Evolutionary conservation across 2,329 filamentous ascomycete genomes (phyloP).

Genomic region (Penicillium sp.): DNA sequence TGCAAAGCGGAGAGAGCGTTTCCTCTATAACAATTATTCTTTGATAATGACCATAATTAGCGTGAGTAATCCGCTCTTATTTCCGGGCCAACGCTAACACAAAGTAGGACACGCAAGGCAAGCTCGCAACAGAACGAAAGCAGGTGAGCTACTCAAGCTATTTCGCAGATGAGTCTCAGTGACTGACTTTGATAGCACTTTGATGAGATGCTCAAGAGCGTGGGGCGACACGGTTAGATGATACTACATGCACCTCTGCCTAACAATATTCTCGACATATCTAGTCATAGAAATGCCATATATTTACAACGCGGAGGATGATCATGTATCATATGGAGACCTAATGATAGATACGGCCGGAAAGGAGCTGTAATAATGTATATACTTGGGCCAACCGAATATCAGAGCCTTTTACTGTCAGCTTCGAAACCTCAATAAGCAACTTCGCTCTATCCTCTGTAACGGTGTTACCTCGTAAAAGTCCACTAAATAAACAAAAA

Average conservation of each 20-base stretch:
- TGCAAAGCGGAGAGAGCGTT: conserved; percentile 79
- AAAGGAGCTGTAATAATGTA: conserved; percentile 7
- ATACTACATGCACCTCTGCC: background rate
- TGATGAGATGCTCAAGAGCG: conserved; percentile 45
- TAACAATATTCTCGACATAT: background rate
- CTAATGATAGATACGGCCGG: conserved; percentile 1
- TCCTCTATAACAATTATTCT: conserved; percentile 95
- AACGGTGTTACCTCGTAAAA: background rate
- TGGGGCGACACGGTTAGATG: conserved; percentile 35
- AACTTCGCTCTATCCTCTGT: background rate
- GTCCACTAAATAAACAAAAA: no score
- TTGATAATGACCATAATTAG: conserved; percentile 91
- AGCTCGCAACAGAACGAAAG: conserved; percentile 70
- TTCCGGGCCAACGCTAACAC: conserved; percentile 17
- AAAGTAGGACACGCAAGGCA: conserved; percentile 51
- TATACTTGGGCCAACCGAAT: background rate
- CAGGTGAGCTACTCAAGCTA: conserved; percentile 39
- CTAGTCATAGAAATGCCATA: conserved; percentile 8
- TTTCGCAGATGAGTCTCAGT: background rate
- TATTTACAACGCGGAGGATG: background rate
- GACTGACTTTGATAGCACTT: conserved; percentile 41
- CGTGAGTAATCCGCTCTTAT: conserved; percentile 44
- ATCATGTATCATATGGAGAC: conserved; percentile 5
- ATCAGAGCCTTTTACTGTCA: no score
- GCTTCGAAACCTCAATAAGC: background rate